Evolutionary conservation across 192 early-diverging fungal genomes (phyloP), one percentile per base, ranked within the genome.

Genomic region (Coemansia sp.): DNA sequence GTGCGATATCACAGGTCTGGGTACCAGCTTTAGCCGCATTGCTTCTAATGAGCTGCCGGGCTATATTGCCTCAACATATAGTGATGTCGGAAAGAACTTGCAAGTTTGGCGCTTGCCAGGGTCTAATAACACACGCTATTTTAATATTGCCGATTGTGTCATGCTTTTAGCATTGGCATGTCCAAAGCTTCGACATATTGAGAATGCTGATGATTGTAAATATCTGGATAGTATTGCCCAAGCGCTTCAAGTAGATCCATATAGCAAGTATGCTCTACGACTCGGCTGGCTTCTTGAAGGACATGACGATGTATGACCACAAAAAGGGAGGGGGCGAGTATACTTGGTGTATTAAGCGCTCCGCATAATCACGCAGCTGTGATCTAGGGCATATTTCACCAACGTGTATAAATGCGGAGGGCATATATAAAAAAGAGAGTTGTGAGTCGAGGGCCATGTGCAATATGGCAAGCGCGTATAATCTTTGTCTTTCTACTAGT

Each of bases 131-230:
- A 18, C 45, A 8, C 5, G 18, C 30, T 7, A 34, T 16, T 32
- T n/a, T 29, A 30, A 16, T 16, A 39, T 59, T 16, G 35, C 15
- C 6, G 20, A 20, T 6, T 59, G 34, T 38, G 30, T 59, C 9
- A 59, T 59, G 34, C 58, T 59, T 12, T 18, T 59, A 12, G 58
- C 58, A 20, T 10, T 59, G 11, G 58, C 35, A 39, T 59, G 58
- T 22, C 58, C 34, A 39, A 59, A 39, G 9, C 37, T 59, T 22
- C n/a, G 58, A 7, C 37, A 18, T 3, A 7, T 56, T 7, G 53
- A 56, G 53, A 30, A 30, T 2, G 29, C 7, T 2, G 27, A 29
- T 9, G 10, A 4, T 56, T 3, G 15, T 5, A 32, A 16, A 12
- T 56, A 32, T 56, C 29, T 13, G 1, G 11, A 13, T 4, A 30